These are phyloP conservation scores for Kewa caespitosa DNA, from an alignment of 179 eudicot genomes.

Conservation along the genomic window DNA sequence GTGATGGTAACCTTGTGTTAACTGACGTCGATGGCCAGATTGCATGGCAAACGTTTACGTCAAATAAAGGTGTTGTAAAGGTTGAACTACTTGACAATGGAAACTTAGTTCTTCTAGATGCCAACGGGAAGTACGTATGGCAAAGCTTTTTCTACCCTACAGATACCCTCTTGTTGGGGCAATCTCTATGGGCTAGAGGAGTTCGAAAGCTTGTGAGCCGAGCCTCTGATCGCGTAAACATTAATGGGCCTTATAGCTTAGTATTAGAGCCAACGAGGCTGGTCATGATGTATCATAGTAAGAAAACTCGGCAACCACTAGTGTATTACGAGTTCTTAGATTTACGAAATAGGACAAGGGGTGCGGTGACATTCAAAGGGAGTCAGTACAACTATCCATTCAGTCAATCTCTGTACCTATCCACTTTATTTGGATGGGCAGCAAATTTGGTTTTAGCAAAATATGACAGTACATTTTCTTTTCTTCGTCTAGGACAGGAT, in stretches of 20 bases:
- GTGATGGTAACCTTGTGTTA: conserved; percentile 24
- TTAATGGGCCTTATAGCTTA: conserved; percentile 35
- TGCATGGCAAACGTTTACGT: conserved; percentile 18
- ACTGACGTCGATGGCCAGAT: conserved; percentile 16
- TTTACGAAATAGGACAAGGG: too few relatives aligned
- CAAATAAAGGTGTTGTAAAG: conserved; percentile 13
- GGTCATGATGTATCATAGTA: conserved; percentile 26
- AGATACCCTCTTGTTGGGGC: conserved; percentile 43
- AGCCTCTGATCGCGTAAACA: conserved; percentile 10
- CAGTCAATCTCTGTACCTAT: neutral
- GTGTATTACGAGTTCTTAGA: neutral
- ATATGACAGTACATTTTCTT: conserved; percentile 28
- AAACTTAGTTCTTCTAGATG: conserved; percentile 41
- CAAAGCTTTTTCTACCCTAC: conserved; percentile 47
- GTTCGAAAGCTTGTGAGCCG: conserved; percentile 31
- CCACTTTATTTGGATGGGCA: neutral
- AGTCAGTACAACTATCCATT: neutral
- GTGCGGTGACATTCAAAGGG: neutral
- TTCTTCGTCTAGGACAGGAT: conserved; percentile 30
- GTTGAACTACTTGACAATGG: conserved; percentile 27
- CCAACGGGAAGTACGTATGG: conserved; percentile 34
- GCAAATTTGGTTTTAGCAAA: neutral
- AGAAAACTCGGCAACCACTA: conserved; percentile 20
- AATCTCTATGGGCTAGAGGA: conserved; percentile 21
- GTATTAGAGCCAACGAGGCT: conserved; percentile 25